Base-by-base conservation (phyloP, 1,284 basidiomycete genomes). In the Pyrrhoderma lamaoense region DNA sequence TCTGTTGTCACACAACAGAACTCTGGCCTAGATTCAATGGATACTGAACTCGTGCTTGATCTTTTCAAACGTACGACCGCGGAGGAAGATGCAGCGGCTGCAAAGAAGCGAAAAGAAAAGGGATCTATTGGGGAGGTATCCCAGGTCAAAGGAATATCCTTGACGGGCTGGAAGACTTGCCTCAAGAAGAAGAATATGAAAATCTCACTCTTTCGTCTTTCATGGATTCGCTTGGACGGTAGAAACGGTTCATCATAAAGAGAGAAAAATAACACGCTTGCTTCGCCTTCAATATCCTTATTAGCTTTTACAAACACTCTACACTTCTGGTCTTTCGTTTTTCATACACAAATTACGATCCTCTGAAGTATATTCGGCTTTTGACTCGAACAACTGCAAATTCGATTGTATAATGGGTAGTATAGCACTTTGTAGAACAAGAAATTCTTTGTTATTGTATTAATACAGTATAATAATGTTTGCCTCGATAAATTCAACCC, bases 1-100 rank as follows among this genome's bases (percentile, higher is more conserved):
- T 93, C 93, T 4, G 85, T 99, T 53, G 91, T 99, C 37, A 98
- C 92, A 2, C 94, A 99, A 67, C 94, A 99, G 67, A 99, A 99
- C 66, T 79, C 92, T 1, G 93, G 92, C 27, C 71, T 99, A 52
- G 77, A 85, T 0, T 90, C 91, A 2, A 98, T 99, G 93, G 94
- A 96, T 62, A 98, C 96, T 0, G 94, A 97, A 63, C 83, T 93
- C 57, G 94, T 99, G 37, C 74, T 99, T 37, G 96, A 99, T 67
- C 76, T 99, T 40, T 99, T 99, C 78, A 80, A 75, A 60, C 84
- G 85, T 16, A 91, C 89, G 5, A 81, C 81, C 3, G 72, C 75
- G 44, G 81, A 85, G 52, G 87, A 88, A 56, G 85, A 89, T 57
- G 80, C 82, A 42, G 70, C 74, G 0, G 67, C 72, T 0, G 71